phyloP scores from a whole-genome alignment of 768 basidiomycete species.

The Rhodotorula diobovata region DNA sequence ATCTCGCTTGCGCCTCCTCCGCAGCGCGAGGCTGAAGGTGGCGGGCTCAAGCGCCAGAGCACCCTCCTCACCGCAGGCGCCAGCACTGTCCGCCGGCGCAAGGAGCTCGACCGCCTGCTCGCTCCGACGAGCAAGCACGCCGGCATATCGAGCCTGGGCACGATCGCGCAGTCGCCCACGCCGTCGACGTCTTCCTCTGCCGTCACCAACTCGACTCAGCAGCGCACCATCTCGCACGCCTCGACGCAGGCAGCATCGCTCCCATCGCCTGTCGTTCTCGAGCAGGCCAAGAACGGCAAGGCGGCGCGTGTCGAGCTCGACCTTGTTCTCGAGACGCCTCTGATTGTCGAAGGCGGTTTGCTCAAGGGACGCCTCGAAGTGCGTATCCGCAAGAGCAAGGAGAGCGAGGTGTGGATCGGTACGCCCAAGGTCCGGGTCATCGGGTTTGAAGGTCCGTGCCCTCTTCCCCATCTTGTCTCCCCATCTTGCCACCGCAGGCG shows the following conservation, averaged over 20 bases:
- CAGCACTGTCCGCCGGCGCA: conserved; percentile 33
- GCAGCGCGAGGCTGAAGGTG: neutral
- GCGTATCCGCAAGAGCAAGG: conserved; percentile 58
- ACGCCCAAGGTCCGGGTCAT: conserved; percentile 74
- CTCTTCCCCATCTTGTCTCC: neutral
- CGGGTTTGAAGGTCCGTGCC: conserved; percentile 68
- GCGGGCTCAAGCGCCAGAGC: conserved; percentile 22
- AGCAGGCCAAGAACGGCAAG: conserved; percentile 62
- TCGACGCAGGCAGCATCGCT: conserved; percentile 6
- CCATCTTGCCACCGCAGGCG: no score
- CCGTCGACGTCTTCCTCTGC: conserved; percentile 28
- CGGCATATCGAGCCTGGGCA: conserved; percentile 1
- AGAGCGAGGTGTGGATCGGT: conserved; percentile 62
- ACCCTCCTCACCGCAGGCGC: conserved; percentile 42
- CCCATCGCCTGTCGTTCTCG: conserved; percentile 52
- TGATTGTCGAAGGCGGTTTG: conserved; percentile 71
- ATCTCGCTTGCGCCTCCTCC: conserved; percentile 21
- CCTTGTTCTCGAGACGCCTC: conserved; percentile 67
- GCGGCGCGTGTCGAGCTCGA: conserved; percentile 74
- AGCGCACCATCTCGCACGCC: neutral
- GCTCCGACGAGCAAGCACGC: neutral
- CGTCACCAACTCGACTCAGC: conserved; percentile 34
- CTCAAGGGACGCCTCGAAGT: conserved; percentile 68
- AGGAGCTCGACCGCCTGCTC: conserved; percentile 40
- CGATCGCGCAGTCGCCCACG: conserved; percentile 26